Evolutionary conservation across 345 rosid genomes (phyloP), one percentile per base, ranked within the genome.

Genomic region (Boechera retrofracta): DNA sequence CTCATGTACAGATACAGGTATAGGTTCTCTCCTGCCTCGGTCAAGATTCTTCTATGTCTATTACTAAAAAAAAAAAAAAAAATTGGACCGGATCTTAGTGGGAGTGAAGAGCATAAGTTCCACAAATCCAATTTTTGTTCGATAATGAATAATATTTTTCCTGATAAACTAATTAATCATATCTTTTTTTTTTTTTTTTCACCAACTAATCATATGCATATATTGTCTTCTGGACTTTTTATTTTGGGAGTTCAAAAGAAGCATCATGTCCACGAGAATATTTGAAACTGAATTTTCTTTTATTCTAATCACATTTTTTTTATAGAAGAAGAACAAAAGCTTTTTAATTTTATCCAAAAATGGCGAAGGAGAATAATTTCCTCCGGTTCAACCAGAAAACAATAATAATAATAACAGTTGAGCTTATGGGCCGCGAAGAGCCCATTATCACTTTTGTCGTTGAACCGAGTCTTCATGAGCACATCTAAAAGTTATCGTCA

Each of bases 161-260:
- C 7, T 63, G 12, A 64, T 64, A 26, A 44, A 24, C 38, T 13
- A 28, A 26, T 13, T 57, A 57, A 57, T 64, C 68, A 42, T 64
- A 42, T 21, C 24, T 18, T 18, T 18, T 21, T 1, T 21, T 21
- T 21, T 21, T 21, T 21, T 21, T 21, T 21, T 21, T 21, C 24
- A 21, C 24, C 24, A 21, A 21, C 24, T 21, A 21, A 21, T 21
- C 24, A 21, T 21, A 21, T 21, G 24, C 24, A 1, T 21, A 21
- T 21, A 21, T 21, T 21, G 1, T 41, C 53, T 21, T 61, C 15
- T 39, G 32, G 31, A 61, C 47, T 36, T 38, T 61, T 39, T 39
- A 10, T 7, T 39, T 39, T 7, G 12, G 5, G 10, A 39, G 9
- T 39, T 39, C 2, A 31, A 10, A 10, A 57, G 29, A 59, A 59